Evolutionary conservation across 306 rosid genomes (phyloP).

Genomic region (Dalbergia oliveri): DNA sequence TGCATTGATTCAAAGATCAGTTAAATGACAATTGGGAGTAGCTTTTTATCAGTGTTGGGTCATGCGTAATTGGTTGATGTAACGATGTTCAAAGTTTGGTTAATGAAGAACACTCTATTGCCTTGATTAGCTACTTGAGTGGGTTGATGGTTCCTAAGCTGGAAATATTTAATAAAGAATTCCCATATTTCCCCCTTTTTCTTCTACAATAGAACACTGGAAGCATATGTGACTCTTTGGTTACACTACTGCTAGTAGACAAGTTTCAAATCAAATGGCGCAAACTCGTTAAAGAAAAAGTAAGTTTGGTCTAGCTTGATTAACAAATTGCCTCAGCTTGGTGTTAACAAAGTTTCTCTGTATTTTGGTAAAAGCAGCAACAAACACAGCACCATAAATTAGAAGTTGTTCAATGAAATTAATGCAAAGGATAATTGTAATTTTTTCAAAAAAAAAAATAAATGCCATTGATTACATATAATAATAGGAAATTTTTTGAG

Average conservation of each 20-base stretch:
- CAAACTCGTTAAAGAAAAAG: neutral
- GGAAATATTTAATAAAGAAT: constrained; percentile 3
- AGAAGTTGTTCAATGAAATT: constrained; percentile 2
- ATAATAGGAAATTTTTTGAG: neutral
- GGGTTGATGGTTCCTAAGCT: constrained; percentile 2
- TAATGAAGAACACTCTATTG: neutral
- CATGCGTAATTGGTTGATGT: constrained; percentile 4
- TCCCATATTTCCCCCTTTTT: neutral
- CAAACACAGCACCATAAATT: neutral
- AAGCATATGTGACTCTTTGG: constrained; percentile 30
- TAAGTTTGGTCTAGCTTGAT: constrained; percentile 1
- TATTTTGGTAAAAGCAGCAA: constrained; percentile 3
- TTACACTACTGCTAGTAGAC: constrained; percentile 5
- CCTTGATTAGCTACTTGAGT: constrained; percentile 26
- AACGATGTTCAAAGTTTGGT: constrained; percentile 14
- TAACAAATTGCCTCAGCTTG: constrained; percentile 27
- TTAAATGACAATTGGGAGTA: constrained; percentile 19
- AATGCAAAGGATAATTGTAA: constrained; percentile 1
- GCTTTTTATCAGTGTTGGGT: constrained; percentile 8
- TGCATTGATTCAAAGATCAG: constrained; percentile 46
- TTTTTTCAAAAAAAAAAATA: neutral
- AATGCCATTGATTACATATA: constrained; percentile 13
- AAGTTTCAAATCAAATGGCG: constrained; percentile 31
- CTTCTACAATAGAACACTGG: constrained; percentile 4
- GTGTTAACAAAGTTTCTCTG: neutral